Conservation (phyloP, 2,329 filamentous ascomycete genomes). For the Dissoconium aciculare region DNA sequence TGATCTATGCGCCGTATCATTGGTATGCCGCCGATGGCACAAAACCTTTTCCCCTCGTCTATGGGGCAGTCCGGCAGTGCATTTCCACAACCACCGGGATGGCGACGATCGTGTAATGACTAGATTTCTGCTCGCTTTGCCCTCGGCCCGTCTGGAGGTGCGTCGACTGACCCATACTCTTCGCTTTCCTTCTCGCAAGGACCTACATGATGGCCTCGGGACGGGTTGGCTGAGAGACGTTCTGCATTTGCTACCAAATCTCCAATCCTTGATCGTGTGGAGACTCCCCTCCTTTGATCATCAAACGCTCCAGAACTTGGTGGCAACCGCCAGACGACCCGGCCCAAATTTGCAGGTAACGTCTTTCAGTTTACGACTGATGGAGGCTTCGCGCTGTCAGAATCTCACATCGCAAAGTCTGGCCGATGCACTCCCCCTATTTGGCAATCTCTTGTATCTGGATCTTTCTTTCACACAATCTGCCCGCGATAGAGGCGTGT, state of each 20-base stretch:
- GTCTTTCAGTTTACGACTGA: slow-evolving; percentile 37
- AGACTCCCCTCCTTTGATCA: slow-evolving; percentile 49
- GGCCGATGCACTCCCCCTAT: slow-evolving; percentile 36
- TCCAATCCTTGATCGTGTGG: slow-evolving; percentile 46
- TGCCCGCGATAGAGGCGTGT: slow-evolving; percentile 25
- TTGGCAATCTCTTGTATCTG: slow-evolving; percentile 42
- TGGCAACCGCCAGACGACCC: slow-evolving; percentile 15
- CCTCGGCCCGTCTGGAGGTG: slow-evolving; percentile 37
- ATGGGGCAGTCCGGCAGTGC: slow-evolving; percentile 48
- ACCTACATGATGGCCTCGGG: slow-evolving; percentile 45
- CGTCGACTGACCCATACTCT: slow-evolving; percentile 46
- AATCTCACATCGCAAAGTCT: slow-evolving; percentile 44
- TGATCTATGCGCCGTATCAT: slow-evolving; percentile 40
- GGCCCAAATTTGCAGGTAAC: slow-evolving; percentile 5
- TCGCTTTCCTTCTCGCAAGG: slow-evolving; percentile 44
- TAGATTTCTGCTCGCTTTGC: slow-evolving; percentile 42
- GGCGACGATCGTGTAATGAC: slow-evolving; percentile 47
- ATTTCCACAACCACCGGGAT: slow-evolving; percentile 46
- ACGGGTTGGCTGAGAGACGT: slow-evolving; percentile 45
- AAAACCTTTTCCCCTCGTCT: slow-evolving; percentile 42
- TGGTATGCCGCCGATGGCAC: slow-evolving; percentile 45
- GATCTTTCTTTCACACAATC: slow-evolving; percentile 38
- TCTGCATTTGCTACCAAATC: slow-evolving; percentile 40
- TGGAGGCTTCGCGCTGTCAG: slow-evolving; percentile 41
- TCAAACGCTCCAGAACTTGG: slow-evolving; percentile 37